phyloP scores from a whole-genome alignment of 345 rosid genomes.

The Cardamine chenopodiifolia region DNA sequence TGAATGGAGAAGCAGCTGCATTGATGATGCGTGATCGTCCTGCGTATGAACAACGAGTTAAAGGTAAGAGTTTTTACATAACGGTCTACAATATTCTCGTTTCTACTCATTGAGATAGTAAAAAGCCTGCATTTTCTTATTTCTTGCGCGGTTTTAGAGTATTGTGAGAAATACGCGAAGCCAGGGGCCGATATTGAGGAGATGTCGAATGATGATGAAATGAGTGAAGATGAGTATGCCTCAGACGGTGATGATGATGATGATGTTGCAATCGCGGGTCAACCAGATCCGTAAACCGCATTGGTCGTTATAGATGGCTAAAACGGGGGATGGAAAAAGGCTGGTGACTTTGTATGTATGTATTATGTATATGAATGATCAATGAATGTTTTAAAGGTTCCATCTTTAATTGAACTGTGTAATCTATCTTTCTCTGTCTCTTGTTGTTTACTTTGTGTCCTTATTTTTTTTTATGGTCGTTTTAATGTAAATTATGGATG shows the following conservation, averaged over 20 bases:
- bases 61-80: conserved; percentile 53
- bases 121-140: neutral
- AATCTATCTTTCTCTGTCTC: neutral
- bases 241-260: conserved; percentile 63
- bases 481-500: neutral
- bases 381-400: neutral
- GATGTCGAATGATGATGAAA: conserved; percentile 80
- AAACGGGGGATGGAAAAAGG: neutral
- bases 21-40: conserved; percentile 87
- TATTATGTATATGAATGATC: neutral
- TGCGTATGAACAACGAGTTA: conserved; percentile 76
- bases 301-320: conserved; percentile 6
- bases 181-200: conserved; percentile 64
- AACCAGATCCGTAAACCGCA: conserved; percentile 61
- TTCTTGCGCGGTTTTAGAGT: conserved; percentile 50
- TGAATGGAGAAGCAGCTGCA: conserved; percentile 98
- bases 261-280: conserved; percentile 62
- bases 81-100: neutral
- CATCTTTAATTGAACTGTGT: neutral
- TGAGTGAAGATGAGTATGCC: conserved; percentile 76
- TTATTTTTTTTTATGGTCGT: neutral
- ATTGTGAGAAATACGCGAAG: conserved; percentile 83
- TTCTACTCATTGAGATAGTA: no score
- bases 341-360: neutral
- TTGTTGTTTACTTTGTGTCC: neutral